Evolutionary conservation across 2,329 filamentous ascomycete genomes (phyloP).

Genomic region (Fusarium sp.): DNA sequence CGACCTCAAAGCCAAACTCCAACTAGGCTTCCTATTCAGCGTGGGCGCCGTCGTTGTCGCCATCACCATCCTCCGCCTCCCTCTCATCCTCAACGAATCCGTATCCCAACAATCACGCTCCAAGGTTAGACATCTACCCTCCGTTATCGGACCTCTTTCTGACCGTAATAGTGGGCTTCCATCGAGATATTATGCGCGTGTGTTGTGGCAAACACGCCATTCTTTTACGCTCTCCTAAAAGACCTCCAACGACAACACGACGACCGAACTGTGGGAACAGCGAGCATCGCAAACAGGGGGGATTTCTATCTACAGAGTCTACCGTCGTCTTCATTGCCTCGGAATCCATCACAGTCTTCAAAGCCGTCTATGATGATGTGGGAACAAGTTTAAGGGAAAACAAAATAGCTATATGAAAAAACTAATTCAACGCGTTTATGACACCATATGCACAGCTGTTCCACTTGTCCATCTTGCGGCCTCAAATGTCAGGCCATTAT

Average conservation of each 20-base stretch:
- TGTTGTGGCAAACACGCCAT: slow-evolving; percentile 47
- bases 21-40: slow-evolving; percentile 43
- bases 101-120: slow-evolving; percentile 47
- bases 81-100: slow-evolving; percentile 45
- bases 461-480: not conserved
- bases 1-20: slow-evolving; percentile 31
- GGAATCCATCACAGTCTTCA: not conserved
- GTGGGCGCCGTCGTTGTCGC: slow-evolving; percentile 43
- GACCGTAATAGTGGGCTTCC: slow-evolving; percentile 44
- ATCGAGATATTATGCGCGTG: slow-evolving; percentile 50
- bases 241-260: slow-evolving; percentile 44
- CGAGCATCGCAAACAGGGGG: slow-evolving; percentile 6
- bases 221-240: slow-evolving; percentile 45
- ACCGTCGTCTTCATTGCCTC: slow-evolving; percentile 16
- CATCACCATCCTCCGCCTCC: slow-evolving; percentile 46
- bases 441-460: not conserved
- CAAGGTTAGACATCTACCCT: slow-evolving; percentile 29
- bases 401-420: not conserved
- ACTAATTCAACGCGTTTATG: not conserved
- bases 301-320: slow-evolving; percentile 32
- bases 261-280: slow-evolving; percentile 25
- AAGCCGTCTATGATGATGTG: not conserved
- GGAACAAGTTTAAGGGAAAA: not conserved
- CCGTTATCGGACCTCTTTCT: not conserved
- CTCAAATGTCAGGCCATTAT: not conserved